Base-by-base conservation (phyloP, 768 basidiomycete species). In the Tulasnella sp. region DNA sequence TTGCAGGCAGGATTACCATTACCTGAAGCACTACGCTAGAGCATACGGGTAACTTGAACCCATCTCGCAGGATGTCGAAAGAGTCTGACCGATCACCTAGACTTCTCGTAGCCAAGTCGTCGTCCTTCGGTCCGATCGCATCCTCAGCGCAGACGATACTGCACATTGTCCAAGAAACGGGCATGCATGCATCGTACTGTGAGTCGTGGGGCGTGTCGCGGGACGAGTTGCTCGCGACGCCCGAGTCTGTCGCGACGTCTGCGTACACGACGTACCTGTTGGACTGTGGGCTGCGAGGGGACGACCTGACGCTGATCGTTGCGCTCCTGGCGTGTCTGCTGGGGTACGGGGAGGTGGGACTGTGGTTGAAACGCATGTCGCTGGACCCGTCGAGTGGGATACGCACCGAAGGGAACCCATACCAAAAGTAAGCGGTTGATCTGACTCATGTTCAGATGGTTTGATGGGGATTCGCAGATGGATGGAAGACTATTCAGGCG, bases 311-410 rank as follows among this genome's bases (percentile, higher is more conserved):
- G 59, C 71, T 93, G 4, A 65, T 84, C n/a, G 81, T 96, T 71
- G 84, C 87, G 0, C 75, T 92, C 1, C 80, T 85, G 8, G 83
- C 87, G 6, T 97, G 93, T 66, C 73, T 94, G 7, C 70, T 94
- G 0, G 93, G 92, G 2, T 97, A 96, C 65, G 92, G 92, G 9
- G 87, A 94, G 66, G 88, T 92, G 0, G 92, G 91, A 1, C 69
- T 88, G 37, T 87, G 89, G 82, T 71, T 97, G 31, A 76, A 80
- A 67, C 77, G 74, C 34, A 75, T 83, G 59, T 75, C 74, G 1
- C 65, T 71, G 34, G 63, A 62, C 37, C 72, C 70, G 8, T 70
- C 72, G 23, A 76, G 72, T 19, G 82, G 80, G 75, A 77, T 84
- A 17, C 64, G 73, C 34, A 65, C 81, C 54, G 76, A 81, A 8